Evolutionary conservation across 352 stramenopile genomes (phyloP), one percentile per base, ranked within the genome.

Genomic region (Pythium dissotocum): DNA sequence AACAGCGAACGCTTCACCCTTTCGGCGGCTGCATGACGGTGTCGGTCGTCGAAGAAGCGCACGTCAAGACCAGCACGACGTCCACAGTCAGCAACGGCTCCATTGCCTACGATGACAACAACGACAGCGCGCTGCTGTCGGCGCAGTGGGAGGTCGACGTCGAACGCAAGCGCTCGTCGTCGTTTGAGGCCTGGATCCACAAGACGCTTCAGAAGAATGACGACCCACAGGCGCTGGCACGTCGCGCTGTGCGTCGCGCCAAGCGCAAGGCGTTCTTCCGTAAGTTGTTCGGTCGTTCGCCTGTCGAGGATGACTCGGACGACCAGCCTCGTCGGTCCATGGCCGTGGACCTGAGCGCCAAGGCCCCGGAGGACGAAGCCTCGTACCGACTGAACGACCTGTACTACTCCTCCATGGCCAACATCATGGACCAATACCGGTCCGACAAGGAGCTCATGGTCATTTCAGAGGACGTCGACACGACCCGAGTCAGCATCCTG

Each of bases 401-500:
- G 5, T 66, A 71, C 49, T 63, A 62, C 36, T 52, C 57, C 40
- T 71, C 65, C 4, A 71, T 71, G 36, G 32, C 40, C 28, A 44
- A 61, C 16, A 71, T 71, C 30, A 51, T 71, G 14, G 56, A 66
- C 16, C 65, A 71, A 51, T 71, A 71, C 65, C 65, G 49, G 40
- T 60, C 42, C 36, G 58, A 66, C 12, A 53, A 53, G 18, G 46
- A 53, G 46, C 46, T 63, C 54, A 63, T 69, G 63, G 59, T 57
- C 18, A 24, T 53, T 30, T 9, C 46, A 6, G 54, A 69, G 6
- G 38, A 53, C n/a, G 46, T 21, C 33, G n/a, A 53, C 46, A 53
- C 46, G n/a, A 53, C 46, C 21, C 46, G 46, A 32, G 61, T 69
- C 63, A 69, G 63, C 33, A 58, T 69, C n/a, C 61, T 69, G 56